phyloP scores from a whole-genome alignment of 345 rosid genomes.

The Arabis hirsuta region DNA sequence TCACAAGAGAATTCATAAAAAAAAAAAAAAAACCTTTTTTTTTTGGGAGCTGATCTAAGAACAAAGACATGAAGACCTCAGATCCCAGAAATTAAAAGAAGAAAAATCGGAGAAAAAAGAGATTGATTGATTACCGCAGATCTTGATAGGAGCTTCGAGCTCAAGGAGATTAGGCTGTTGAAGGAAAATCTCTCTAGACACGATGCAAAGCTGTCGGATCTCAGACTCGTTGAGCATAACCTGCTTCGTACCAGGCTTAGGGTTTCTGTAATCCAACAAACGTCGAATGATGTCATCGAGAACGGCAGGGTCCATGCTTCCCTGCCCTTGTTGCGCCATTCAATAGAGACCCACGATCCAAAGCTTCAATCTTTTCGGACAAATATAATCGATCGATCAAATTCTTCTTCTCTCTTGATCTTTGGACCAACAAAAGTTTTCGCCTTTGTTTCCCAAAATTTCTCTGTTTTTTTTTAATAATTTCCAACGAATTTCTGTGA shows the following conservation, averaged over 20 bases:
- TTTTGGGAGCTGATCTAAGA: constrained; percentile 28
- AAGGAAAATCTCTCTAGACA: constrained; percentile 73
- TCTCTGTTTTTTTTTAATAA: neutral
- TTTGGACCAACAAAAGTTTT: constrained; percentile 40
- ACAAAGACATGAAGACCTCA: constrained; percentile 17
- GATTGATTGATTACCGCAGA: constrained; percentile 62
- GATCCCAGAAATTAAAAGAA: constrained; percentile 30
- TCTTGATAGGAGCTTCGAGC: constrained; percentile 93
- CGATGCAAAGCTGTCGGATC: constrained; percentile 82
- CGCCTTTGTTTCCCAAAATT: constrained; percentile 37
- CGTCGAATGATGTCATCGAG: constrained; percentile 76
- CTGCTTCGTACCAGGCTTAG: constrained; percentile 68
- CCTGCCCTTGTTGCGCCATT: constrained; percentile 69
- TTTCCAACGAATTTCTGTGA: constrained; percentile 37
- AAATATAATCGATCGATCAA: constrained; percentile 32
- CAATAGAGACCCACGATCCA: constrained; percentile 21
- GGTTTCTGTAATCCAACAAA: constrained; percentile 64
- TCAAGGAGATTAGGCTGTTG: constrained; percentile 90
- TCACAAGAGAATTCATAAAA: neutral
- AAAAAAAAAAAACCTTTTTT: neutral
- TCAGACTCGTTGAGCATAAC: constrained; percentile 80
- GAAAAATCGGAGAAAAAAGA: constrained; percentile 2
- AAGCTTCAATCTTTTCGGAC: constrained; percentile 38
- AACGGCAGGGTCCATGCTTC: constrained; percentile 61
- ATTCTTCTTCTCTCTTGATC: constrained; percentile 23